These are phyloP conservation scores for Lipomyces lipofer DNA, from an alignment of 805 yeast genomes.

Conservation along the genomic window DNA sequence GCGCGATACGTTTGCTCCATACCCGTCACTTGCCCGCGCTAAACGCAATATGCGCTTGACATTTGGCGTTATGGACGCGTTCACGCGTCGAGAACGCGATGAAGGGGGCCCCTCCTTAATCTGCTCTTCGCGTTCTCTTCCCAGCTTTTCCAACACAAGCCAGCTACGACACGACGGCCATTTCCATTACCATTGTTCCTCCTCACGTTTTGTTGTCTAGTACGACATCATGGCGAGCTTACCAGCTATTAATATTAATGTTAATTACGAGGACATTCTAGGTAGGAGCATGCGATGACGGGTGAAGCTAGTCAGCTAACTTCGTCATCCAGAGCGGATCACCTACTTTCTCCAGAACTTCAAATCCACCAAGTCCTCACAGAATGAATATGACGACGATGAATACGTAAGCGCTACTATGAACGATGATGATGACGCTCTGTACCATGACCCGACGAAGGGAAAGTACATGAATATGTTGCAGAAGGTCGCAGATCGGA, in stretches of 20 bases:
- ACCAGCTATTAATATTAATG: slow-evolving; percentile 54
- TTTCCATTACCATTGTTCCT: not conserved
- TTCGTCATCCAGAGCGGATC: slow-evolving; percentile 20
- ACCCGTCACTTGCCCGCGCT: no score
- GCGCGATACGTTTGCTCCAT: no score
- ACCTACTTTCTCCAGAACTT: slow-evolving; percentile 24
- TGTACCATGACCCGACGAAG: slow-evolving; percentile 48
- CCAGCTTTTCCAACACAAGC: not conserved
- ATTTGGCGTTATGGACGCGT: not conserved
- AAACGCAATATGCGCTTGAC: no score
- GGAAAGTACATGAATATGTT: slow-evolving; percentile 70
- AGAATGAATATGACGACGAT: slow-evolving; percentile 36
- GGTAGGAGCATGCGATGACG: slow-evolving; percentile 25
- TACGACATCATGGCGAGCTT: slow-evolving; percentile 49
- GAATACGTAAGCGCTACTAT: slow-evolving; percentile 26
- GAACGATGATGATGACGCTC: slow-evolving; percentile 30
- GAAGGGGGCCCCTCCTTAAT: not conserved
- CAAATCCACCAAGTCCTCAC: slow-evolving; percentile 15
- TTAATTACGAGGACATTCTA: slow-evolving; percentile 65
- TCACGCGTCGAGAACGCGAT: not conserved
- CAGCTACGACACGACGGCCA: not conserved
- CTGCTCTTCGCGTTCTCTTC: not conserved
- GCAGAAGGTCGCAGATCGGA: slow-evolving; percentile 84
- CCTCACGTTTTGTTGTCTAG: not conserved
- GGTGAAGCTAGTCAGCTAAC: not conserved